Evolutionary conservation across 352 stramenopile species (phyloP), one percentile per base, ranked within the genome.

Genomic region (Pythium phragmiticola): DNA sequence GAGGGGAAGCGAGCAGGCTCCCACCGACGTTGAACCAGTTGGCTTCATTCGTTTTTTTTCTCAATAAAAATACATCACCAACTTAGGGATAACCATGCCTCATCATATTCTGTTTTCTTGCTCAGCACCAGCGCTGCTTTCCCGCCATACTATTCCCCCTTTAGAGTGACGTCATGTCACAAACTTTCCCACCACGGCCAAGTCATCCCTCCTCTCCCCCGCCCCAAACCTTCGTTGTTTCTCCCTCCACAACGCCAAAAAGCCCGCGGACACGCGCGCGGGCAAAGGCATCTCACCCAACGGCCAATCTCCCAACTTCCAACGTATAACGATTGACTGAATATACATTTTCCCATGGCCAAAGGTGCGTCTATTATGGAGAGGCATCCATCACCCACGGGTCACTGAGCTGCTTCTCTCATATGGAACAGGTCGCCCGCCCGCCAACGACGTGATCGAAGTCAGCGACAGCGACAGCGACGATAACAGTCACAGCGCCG

Each of bases 391-490:
- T 45, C 34, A 30, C 52, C n/a, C 34, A 13, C 7, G 33, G 23
- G 49, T 42, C 33, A n/a, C 52, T 36, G 16, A 34, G 33, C 39
- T 23, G 7, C 13, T 7, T 50, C 21, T 26, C 17, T 33, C n/a
- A 30, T 50, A 30, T 50, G n/a, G n/a, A 33, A 42, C 37, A 64
- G 57, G 47, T 21, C 52, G 45, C 53, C n/a, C 9, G 7, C 28
- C 17, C 4, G 13, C 39, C 17, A 17, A 46, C 43, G 56, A 69
- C 63, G 63, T 65, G 16, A 65, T 65, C 56, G 57, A 64, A 42
- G 48, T 64, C 41, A 65, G 56, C 56, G 63, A 69, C 30, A 62
- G 55, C 63, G 63, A 69, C 48, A 55, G 48, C 50, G 56, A 60
- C 26, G 48, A 26, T 33, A 1, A 1, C 13, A 21, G 13, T n/a